Evolutionary conservation across 2,329 filamentous ascomycete genomes (phyloP), one percentile per base, ranked within the genome.

Genomic region (Colletotrichum chrysophilum): DNA sequence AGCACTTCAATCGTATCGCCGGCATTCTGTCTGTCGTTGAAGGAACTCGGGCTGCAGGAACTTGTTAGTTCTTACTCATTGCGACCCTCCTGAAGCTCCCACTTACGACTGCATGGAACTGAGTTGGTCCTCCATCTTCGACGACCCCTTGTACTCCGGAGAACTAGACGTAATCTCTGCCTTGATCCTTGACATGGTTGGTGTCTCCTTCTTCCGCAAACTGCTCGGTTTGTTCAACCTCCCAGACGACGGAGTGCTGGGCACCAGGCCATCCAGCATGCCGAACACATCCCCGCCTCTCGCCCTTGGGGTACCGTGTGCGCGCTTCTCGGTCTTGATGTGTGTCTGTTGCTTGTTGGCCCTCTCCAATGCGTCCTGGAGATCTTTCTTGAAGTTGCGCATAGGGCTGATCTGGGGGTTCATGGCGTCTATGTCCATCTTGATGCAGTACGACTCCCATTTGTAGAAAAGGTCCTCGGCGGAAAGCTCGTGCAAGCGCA

Each of bases 381-480:
- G 90, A 81, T 95, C 93, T 82, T 95, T 94, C 84, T 98, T 98
- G 83, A 99, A 94, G 71, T 92, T 91, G 58, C 94, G 91, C 61
- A 95, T 91, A 1, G 91, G 93, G 48, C 94, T 91, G 56, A 97
- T 88, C 64, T 94, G 91, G 76, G 95, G 86, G 75, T 89, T 93
- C 77, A 93, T 93, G 73, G 95, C 94, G 72, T 97, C 95, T 64
- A 92, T 87, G 28, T 96, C 95, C 93, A 98, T 96, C 85, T 96
- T 98, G 83, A 99, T 94, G 84, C 94, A 96, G 88, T 98, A 98
- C 1, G 96, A 96, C 85, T 99, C 97, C 97, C 97, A 99, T 89
- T 98, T 98, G 91, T 95, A 98, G 85, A 95, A 98, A 30, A 98
- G 89, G 83, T 98, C 97, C 83, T 98, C 93, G 38, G 93, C 89